A percentile compares a stretch with the other conserved stretches of the same genome.
Evolutionary conservation across 1,284 basidiomycete species (phyloP).

Genomic region (Ceratobasidium sp.): DNA sequence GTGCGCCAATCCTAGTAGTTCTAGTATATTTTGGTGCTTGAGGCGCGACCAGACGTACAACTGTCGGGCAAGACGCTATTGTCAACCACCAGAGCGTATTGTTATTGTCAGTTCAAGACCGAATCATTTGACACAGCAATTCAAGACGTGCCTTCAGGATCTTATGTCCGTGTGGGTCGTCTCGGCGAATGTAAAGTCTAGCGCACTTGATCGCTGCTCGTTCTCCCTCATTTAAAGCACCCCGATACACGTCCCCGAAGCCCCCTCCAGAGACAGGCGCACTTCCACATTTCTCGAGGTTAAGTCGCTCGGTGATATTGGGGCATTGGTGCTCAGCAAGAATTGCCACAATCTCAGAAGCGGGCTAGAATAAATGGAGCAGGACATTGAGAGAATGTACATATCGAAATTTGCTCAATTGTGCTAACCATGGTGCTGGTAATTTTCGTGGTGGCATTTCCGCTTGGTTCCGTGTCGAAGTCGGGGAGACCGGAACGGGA

Average conservation of each 20-base stretch:
- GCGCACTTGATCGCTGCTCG: constrained; percentile 1
- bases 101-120: too few relatives aligned
- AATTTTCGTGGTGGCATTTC: too few relatives aligned
- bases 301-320: background rate
- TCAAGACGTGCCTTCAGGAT: background rate
- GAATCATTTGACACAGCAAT: too few relatives aligned
- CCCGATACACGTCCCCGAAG: constrained; percentile 4
- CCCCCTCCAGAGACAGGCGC: background rate
- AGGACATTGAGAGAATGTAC: too few relatives aligned
- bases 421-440: too few relatives aligned
- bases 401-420: too few relatives aligned
- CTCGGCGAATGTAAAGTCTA: background rate
- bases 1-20: background rate
- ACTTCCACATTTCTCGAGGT: background rate
- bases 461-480: too few relatives aligned
- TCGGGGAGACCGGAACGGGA: too few relatives aligned
- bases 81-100: too few relatives aligned
- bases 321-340: background rate
- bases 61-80: background rate
- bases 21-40: background rate
- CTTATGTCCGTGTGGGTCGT: background rate
- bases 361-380: too few relatives aligned
- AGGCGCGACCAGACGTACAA: background rate
- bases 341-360: background rate
- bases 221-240: background rate